Conservation (phyloP, 306 rosid species). For the Biancaea sappan region DNA sequence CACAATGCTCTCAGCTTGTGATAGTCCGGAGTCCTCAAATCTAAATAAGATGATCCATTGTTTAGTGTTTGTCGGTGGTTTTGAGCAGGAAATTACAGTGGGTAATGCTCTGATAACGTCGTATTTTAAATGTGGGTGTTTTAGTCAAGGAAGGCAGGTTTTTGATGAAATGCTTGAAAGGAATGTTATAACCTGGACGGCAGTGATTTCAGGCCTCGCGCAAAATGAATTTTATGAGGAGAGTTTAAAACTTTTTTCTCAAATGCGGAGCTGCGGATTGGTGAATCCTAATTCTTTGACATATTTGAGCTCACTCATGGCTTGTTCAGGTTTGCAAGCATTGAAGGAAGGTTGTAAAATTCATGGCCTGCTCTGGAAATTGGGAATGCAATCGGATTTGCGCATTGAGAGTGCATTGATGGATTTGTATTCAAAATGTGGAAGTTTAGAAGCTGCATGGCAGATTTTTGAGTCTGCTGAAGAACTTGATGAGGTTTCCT, state of each 20-base stretch:
- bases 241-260: conserved; percentile 52
- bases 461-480: conserved; percentile 66
- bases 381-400: conserved; percentile 75
- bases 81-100: conserved; percentile 58
- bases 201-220: conserved; percentile 81
- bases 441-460: conserved; percentile 73
- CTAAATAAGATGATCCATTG: conserved; percentile 65
- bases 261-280: conserved; percentile 55
- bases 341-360: conserved; percentile 71
- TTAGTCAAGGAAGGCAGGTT: conserved; percentile 58
- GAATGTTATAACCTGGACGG: conserved; percentile 90
- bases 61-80: conserved; percentile 68
- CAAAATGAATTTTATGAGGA: conserved; percentile 56
- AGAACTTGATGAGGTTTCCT: conserved; percentile 76
- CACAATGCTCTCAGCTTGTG: conserved; percentile 67
- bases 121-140: conserved; percentile 66
- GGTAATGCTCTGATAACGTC: conserved; percentile 86
- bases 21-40: conserved; percentile 48
- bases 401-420: conserved; percentile 83
- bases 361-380: conserved; percentile 75
- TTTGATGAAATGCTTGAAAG: conserved; percentile 77
- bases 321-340: conserved; percentile 85
- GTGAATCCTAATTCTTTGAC: conserved; percentile 80
- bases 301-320: conserved; percentile 73
- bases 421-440: conserved; percentile 90